Conservation (phyloP, 768 basidiomycete genomes). For the Scleroderma bovista region DNA sequence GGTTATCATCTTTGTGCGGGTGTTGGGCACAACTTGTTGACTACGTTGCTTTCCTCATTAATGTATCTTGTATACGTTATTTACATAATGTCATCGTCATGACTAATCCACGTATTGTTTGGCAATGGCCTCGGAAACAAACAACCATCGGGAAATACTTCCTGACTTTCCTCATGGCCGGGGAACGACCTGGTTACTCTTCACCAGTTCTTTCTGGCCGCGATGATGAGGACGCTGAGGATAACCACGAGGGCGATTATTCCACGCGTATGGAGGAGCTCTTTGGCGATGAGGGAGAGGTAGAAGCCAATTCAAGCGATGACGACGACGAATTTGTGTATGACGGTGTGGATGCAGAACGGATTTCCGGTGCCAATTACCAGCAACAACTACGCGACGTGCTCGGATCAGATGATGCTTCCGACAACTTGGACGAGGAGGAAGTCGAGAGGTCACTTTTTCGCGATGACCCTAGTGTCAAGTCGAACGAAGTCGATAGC, state of each 20-base stretch:
- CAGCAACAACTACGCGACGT: constrained; percentile 65
- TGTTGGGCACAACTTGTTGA: no score
- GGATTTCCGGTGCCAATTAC: constrained; percentile 47
- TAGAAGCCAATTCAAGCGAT: constrained; percentile 32
- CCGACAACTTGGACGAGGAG: constrained; percentile 40
- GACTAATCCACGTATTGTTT: no score
- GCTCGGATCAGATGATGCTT: constrained; percentile 57
- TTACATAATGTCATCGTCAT: not conserved
- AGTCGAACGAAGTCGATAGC: constrained; percentile 14
- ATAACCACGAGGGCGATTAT: constrained; percentile 47
- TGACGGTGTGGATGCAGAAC: constrained; percentile 57
- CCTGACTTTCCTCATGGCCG: constrained; percentile 5
- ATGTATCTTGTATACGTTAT: constrained; percentile 3
- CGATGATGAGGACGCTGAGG: constrained; percentile 31
- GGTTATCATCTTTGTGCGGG: not conserved
- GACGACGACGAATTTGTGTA: constrained; percentile 69
- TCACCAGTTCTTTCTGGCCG: constrained; percentile 13
- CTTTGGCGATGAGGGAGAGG: constrained; percentile 34
- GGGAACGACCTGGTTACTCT: not conserved
- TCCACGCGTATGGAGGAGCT: constrained; percentile 66
- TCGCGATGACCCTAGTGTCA: constrained; percentile 33
- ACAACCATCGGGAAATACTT: constrained; percentile 10
- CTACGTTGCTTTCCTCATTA: constrained; percentile 2
- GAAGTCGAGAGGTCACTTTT: constrained; percentile 45
- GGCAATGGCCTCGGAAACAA: constrained; percentile 12